Conservation (phyloP, 371 early-diverging fungal species). For the Rhizoclosmatium hyalinum region DNA sequence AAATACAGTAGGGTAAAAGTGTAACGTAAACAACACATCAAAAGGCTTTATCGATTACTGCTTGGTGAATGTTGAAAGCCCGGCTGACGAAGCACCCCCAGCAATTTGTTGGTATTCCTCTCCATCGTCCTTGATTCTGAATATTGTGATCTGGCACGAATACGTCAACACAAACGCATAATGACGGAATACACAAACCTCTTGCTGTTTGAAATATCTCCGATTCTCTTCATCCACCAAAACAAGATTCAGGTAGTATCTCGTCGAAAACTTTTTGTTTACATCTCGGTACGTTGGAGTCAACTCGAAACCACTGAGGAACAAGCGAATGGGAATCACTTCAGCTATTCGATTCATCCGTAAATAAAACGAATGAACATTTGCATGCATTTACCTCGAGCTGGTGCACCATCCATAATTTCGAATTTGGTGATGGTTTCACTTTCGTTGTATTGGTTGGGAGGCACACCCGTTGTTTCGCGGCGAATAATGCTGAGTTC, state of each 20-base stretch:
- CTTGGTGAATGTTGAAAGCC: conserved; percentile 36
- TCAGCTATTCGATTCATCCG: conserved; percentile 66
- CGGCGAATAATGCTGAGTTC: conserved; percentile 96
- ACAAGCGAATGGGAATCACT: conserved; percentile 96
- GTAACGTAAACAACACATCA: too few species aligned
- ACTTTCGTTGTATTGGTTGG: conserved; percentile 96
- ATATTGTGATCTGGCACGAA: conserved; percentile 33
- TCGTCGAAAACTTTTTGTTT: conserved; percentile 96
- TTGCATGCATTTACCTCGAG: conserved; percentile 67
- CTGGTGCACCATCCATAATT: conserved; percentile 99
- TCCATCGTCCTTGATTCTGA: conserved; percentile 40
- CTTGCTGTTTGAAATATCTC: conserved; percentile 96
- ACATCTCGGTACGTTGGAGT: conserved; percentile 87
- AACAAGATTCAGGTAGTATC: conserved; percentile 96
- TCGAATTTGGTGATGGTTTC: conserved; percentile 98
- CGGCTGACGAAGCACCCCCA: conserved; percentile 48
- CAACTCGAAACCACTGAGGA: conserved; percentile 95
- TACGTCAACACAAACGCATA: background rate
- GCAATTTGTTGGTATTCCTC: conserved; percentile 45
- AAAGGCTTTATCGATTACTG: background rate
- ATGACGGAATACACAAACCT: conserved; percentile 46
- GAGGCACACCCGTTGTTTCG: conserved; percentile 95
- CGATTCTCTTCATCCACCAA: conserved; percentile 97
- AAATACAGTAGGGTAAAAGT: background rate
- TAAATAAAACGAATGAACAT: conserved; percentile 6